A percentile compares a stretch with the other conserved stretches of the same genome.
Conservation (phyloP, 805 yeast genomes). For the Alloascoidea hylecoeti region DNA sequence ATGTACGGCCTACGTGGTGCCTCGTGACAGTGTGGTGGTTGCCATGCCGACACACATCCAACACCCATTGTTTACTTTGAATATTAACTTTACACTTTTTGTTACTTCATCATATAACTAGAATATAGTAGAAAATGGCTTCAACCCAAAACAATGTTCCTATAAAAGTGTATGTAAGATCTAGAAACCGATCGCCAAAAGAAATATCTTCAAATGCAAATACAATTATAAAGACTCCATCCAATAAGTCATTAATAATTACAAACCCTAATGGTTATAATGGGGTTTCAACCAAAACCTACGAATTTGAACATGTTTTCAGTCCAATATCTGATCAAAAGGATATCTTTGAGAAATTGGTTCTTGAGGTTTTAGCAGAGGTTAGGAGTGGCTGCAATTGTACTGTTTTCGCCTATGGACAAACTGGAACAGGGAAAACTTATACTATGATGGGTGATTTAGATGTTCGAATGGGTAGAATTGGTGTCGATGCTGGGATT, state of each 20-base stretch:
- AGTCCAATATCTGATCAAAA: constrained; percentile 73
- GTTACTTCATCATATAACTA: too few species aligned
- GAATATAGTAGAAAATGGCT: too few species aligned
- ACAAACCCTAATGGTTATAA: not conserved
- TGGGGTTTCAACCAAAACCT: constrained; percentile 33
- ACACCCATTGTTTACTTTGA: too few species aligned
- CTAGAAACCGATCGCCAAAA: not conserved
- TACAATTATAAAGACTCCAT: not conserved
- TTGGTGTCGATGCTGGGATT: constrained; percentile 39
- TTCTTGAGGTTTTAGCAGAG: constrained; percentile 49
- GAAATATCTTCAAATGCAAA: not conserved
- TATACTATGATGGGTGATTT: constrained; percentile 16
- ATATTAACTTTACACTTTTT: too few species aligned
- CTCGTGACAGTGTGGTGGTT: too few species aligned
- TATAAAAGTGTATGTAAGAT: not conserved
- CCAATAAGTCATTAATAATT: not conserved
- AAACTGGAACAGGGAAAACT: constrained; percentile 53
- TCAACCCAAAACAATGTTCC: too few species aligned
- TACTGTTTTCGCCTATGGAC: constrained; percentile 66
- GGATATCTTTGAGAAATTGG: constrained; percentile 50
- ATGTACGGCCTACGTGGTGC: too few species aligned
- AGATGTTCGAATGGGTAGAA: constrained; percentile 9
- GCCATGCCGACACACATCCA: too few species aligned
- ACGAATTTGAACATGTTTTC: constrained; percentile 66
- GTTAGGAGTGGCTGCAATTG: constrained; percentile 57